Conservation (phyloP, 768 basidiomycete genomes). For the Clitopilus hobsonii region DNA sequence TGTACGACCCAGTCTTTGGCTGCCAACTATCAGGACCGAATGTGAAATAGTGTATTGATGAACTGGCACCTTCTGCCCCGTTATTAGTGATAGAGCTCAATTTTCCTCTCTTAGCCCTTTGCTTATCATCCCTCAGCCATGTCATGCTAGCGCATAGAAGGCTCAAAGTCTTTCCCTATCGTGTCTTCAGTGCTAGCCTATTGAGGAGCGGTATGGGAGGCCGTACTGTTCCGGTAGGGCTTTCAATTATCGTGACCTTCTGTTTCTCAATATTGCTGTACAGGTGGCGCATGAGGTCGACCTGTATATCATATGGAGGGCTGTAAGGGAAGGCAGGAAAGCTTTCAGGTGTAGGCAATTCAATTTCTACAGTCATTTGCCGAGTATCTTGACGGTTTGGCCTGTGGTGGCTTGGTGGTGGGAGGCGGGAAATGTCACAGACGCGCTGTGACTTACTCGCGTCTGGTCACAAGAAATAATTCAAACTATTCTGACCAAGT, state of each 20-base stretch:
- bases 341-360: slow-evolving; percentile 55
- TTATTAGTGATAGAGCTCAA: slow-evolving; percentile 36
- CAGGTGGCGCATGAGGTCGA: slow-evolving; percentile 82
- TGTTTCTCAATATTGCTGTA: slow-evolving; percentile 73
- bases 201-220: not conserved
- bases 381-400: too few species aligned
- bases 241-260: slow-evolving; percentile 80
- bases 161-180: slow-evolving; percentile 82
- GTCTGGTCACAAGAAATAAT: too few species aligned
- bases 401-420: not conserved
- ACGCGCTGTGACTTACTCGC: not conserved
- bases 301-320: slow-evolving; percentile 80
- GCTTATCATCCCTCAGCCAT: slow-evolving; percentile 69
- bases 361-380: slow-evolving; percentile 20
- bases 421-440: not conserved
- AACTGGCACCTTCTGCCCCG: slow-evolving; percentile 25
- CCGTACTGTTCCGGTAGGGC: slow-evolving; percentile 85
- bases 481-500: too few species aligned
- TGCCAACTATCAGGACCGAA: slow-evolving; percentile 13
- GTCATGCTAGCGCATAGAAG: slow-evolving; percentile 72
- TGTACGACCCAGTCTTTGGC: slow-evolving; percentile 74
- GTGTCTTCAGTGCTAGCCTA: not conserved
- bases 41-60: too few species aligned
- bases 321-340: slow-evolving; percentile 85
- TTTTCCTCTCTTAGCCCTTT: slow-evolving; percentile 64